Conservation (phyloP, 352 stramenopile genomes). For the Phytopythium delawarense region DNA sequence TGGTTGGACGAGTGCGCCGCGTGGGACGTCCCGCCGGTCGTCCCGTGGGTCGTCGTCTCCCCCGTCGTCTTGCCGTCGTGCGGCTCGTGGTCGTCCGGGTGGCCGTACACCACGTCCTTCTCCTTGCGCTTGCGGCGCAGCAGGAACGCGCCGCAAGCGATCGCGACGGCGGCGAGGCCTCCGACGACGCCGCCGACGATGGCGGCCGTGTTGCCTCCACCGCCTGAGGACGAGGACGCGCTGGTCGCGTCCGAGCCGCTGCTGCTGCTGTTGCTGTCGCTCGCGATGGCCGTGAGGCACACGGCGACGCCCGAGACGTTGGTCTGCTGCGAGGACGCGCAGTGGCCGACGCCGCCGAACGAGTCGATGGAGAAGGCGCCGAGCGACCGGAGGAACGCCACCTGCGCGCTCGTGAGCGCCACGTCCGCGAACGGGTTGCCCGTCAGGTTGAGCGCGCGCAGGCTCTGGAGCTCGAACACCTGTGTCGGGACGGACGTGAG, state of each 20-base stretch:
- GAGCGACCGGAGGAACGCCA: slow-evolving; percentile 41
- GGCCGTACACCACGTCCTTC: slow-evolving; percentile 4
- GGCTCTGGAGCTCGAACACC: slow-evolving; percentile 42
- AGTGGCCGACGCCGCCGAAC: slow-evolving; percentile 23
- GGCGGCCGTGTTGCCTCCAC: slow-evolving; percentile 23
- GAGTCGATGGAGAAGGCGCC: slow-evolving; percentile 34
- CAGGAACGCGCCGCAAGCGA: slow-evolving; percentile 20
- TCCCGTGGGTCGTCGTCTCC: slow-evolving; percentile 16
- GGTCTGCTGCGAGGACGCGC: slow-evolving; percentile 13
- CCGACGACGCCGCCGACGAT: slow-evolving; percentile 45
- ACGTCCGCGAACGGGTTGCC: slow-evolving; percentile 47
- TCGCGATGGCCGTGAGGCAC: slow-evolving; percentile 19
- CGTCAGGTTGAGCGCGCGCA: slow-evolving; percentile 37
- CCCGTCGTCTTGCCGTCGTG: slow-evolving; percentile 6
- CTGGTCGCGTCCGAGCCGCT: slow-evolving; percentile 7
- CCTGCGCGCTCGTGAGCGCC: slow-evolving; percentile 29
- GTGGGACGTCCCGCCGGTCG: slow-evolving; percentile 13
- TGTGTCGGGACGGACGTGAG: slow-evolving; percentile 34
- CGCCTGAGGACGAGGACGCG: neutral
- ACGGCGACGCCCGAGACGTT: slow-evolving; percentile 29
- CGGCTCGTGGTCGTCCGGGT: neutral
- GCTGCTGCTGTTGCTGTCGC: neutral
- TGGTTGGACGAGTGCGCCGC: slow-evolving; percentile 7
- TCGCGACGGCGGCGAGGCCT: slow-evolving; percentile 26
- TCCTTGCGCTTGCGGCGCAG: slow-evolving; percentile 16